Percentiles rank a stretch among this genome's conserved stretches.
Evolutionary conservation across 1,139 yeast genomes (phyloP).

Genomic region (Sugiyamaella sp.): DNA sequence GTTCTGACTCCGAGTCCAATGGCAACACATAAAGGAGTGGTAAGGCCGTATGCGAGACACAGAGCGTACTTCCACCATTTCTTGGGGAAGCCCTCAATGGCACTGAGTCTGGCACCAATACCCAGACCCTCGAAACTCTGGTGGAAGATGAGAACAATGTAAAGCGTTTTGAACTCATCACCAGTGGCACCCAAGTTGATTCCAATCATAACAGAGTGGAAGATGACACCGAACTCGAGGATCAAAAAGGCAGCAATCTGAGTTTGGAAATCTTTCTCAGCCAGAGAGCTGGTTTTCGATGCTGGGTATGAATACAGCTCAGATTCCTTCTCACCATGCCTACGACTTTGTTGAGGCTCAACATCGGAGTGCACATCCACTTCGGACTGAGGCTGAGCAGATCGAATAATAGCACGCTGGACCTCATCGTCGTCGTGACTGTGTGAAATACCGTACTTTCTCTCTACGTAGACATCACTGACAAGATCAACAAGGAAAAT

Average conservation of each 20-base stretch:
- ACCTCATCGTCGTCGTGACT: slow-evolving; percentile 70
- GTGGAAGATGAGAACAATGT: slow-evolving; percentile 82
- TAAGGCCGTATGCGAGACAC: slow-evolving; percentile 59
- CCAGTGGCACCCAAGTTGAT: slow-evolving; percentile 70
- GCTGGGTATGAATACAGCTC: slow-evolving; percentile 14
- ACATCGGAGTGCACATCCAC: slow-evolving; percentile 7
- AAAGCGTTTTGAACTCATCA: slow-evolving; percentile 64
- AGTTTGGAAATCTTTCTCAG: slow-evolving; percentile 66
- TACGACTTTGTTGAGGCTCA: slow-evolving; percentile 28
- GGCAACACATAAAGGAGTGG: slow-evolving; percentile 80
- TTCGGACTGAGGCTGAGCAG: slow-evolving; percentile 10
- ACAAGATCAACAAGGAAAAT: slow-evolving; percentile 43
- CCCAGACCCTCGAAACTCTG: slow-evolving; percentile 93
- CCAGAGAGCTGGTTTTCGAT: slow-evolving; percentile 12
- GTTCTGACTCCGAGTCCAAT: slow-evolving; percentile 82
- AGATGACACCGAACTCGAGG: slow-evolving; percentile 75
- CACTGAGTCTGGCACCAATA: slow-evolving; percentile 79
- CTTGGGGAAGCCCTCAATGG: slow-evolving; percentile 51
- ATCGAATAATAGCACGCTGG: slow-evolving; percentile 55
- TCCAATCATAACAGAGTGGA: slow-evolving; percentile 82
- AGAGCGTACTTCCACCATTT: slow-evolving; percentile 61
- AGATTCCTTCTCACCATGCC: slow-evolving; percentile 36
- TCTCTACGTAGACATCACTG: slow-evolving; percentile 33
- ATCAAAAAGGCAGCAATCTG: slow-evolving; percentile 49
- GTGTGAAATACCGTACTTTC: slow-evolving; percentile 30